These are phyloP conservation scores for Mycena sp. DNA, from an alignment of 1,284 basidiomycete genomes.

Conservation along the genomic window DNA sequence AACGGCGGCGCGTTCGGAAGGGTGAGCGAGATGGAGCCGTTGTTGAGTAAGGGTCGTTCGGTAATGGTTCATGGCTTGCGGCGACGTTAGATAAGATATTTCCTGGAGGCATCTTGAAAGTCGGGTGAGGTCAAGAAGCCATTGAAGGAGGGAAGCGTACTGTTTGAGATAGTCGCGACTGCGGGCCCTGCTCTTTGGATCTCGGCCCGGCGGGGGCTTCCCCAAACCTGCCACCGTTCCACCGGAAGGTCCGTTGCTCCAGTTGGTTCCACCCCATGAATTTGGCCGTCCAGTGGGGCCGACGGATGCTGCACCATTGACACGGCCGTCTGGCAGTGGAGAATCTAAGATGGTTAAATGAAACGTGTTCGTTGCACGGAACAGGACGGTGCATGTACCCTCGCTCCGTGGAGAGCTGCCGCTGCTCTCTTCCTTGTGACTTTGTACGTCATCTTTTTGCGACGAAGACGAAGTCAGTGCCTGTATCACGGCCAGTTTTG, in stretches of 20 bases:
- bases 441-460: constrained; percentile 74
- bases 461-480: constrained; percentile 57
- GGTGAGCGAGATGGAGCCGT: constrained; percentile 67
- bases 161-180: constrained; percentile 99
- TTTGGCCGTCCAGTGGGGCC: constrained; percentile 53
- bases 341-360: constrained; percentile 59
- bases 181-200: constrained; percentile 93
- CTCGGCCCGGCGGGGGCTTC: constrained; percentile 81
- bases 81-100: constrained; percentile 96
- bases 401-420: constrained; percentile 85
- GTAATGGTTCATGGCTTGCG: constrained; percentile 97
- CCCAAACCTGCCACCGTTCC: constrained; percentile 60
- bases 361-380: constrained; percentile 5
- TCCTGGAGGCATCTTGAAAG: constrained; percentile 89
- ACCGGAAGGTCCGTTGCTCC: constrained; percentile 51
- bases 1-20: constrained; percentile 78
- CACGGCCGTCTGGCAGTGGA: constrained; percentile 75
- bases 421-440: constrained; percentile 79
- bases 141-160: constrained; percentile 54
- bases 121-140: constrained; percentile 15
- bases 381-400: constrained; percentile 53
- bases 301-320: constrained; percentile 62
- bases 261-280: constrained; percentile 66
- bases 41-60: constrained; percentile 83
- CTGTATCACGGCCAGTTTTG: constrained; percentile 70